Conservation (phyloP, 345 rosid genomes). For the Excoecaria cochinchinensis region DNA sequence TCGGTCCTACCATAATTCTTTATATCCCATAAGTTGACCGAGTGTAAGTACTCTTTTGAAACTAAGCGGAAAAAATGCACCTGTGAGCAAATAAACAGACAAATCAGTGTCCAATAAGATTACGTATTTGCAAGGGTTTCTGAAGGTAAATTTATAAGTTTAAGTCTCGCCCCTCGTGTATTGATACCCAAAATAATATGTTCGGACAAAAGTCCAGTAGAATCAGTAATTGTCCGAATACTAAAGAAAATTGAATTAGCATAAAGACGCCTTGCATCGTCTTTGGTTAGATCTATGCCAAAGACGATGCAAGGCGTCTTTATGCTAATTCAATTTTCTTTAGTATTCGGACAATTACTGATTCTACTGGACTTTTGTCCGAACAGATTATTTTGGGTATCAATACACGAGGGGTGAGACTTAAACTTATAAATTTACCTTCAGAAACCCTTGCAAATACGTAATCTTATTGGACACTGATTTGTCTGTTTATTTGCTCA, state of each 20-base stretch:
- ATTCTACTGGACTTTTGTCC: slow-evolving; percentile 95
- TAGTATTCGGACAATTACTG: slow-evolving; percentile 90
- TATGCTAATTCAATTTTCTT: slow-evolving; percentile 96
- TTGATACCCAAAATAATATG: slow-evolving; percentile 89
- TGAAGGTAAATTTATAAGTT: not conserved
- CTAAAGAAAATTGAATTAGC: slow-evolving; percentile 93
- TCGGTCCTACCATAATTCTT: slow-evolving; percentile 99
- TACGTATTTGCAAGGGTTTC: not conserved
- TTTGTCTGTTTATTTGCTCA: slow-evolving; percentile 20
- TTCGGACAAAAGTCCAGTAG: slow-evolving; percentile 94
- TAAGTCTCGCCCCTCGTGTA: slow-evolving; percentile 84
- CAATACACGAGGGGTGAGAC: slow-evolving; percentile 94
- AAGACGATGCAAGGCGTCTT: slow-evolving; percentile 96
- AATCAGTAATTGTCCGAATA: slow-evolving; percentile 96
- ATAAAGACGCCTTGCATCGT: slow-evolving; percentile 95
- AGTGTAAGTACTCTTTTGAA: slow-evolving; percentile 94
- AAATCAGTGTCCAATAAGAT: slow-evolving; percentile 16
- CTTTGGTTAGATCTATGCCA: too few species aligned
- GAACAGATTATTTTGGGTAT: slow-evolving; percentile 91
- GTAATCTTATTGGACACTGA: slow-evolving; percentile 11
- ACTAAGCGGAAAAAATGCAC: slow-evolving; percentile 98
- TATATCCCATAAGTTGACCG: slow-evolving; percentile 96
- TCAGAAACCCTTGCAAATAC: not conserved
- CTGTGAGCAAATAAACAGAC: slow-evolving; percentile 35
- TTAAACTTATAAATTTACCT: slow-evolving; percentile 1